Base-by-base conservation (phyloP, 1,284 basidiomycete species). In the Cerioporus squamosus region DNA sequence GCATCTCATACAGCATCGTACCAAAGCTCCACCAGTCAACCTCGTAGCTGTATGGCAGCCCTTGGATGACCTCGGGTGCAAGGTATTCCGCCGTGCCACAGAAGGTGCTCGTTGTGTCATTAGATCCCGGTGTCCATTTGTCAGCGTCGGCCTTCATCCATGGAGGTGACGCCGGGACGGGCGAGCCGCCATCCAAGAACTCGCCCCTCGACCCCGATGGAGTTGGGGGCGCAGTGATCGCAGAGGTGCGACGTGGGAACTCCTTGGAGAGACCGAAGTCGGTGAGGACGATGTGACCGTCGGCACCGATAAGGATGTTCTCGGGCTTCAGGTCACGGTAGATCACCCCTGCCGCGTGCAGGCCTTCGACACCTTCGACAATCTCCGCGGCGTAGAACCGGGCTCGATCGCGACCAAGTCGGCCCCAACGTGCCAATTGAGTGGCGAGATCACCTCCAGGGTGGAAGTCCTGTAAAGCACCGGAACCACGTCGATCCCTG, bases 21-120 rank as follows among this genome's bases (percentile, higher is more conserved):
- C 96, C 96, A 68, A 97, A 92, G 64, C 91, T 93, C 95, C 96
- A 98, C 93, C 95, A 97, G 72, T 98, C 96, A 20, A 97, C 94
- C 66, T 96, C 93, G 70, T 96, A 98, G 62, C 91, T 91, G 74
- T 98, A 98, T 18, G 92, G 85, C 64, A 92, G 76, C 4, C 95
- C 93, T 69, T 95, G 91, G 67, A 98, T 94, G 51, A 98, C 94
- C 73, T 97, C 94, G 0, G 94, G 94, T 17, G 94, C 95, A 17
- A 98, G 83, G 70, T 98, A 98, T 73, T 97, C 95, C 3, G 94
- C 91, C 8, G 95, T 97, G 22, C 93, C 92, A 72, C 93, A 95
- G 71, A 95, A 95, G 12, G 93, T 95, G 38, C 79, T 86, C 22
- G 93, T 95, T 51, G 83, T 81, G 68, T 94, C 92, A 44, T 68